These are phyloP conservation scores for Trichoderma polysporum DNA, from an alignment of 2,329 filamentous ascomycete genomes.

Conservation along the genomic window DNA sequence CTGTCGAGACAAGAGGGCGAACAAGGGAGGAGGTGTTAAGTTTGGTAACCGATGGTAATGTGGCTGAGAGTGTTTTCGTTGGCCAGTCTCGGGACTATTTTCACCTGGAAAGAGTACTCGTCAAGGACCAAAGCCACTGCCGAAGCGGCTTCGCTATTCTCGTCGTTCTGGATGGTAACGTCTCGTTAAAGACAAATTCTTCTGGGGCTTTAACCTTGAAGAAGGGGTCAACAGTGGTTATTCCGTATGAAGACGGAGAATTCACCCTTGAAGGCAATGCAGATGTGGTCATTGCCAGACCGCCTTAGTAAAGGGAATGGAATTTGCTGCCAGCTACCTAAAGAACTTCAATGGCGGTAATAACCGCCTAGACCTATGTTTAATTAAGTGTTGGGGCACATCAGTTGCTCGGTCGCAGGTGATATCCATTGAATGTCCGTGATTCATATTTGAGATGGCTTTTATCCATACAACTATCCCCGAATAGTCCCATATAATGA, in stretches of 20 bases:
- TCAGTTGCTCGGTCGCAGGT: too few species aligned
- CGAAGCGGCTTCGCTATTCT: conserved; percentile 23
- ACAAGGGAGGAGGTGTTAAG: conserved; percentile 18
- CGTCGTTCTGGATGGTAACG: conserved; percentile 18
- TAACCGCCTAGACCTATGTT: too few species aligned
- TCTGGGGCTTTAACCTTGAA: conserved; percentile 9
- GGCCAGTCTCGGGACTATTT: conserved; percentile 23
- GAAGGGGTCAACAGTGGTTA: conserved; percentile 23
- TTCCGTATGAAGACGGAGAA: conserved; percentile 22
- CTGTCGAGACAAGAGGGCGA: conserved; percentile 17
- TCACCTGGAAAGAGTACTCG: conserved; percentile 17
- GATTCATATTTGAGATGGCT: too few species aligned
- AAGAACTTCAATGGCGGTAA: background rate
- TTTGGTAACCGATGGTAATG: conserved; percentile 9
- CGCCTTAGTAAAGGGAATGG: conserved; percentile 6
- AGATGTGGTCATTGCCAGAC: conserved; percentile 24
- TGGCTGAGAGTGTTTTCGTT: conserved; percentile 6
- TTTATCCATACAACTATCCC: too few species aligned
- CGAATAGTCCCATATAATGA: too few species aligned
- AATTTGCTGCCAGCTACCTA: background rate
- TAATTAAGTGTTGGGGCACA: too few species aligned
- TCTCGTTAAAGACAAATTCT: conserved; percentile 8
- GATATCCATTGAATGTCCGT: too few species aligned
- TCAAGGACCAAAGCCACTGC: conserved; percentile 2
- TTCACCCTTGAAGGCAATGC: conserved; percentile 19